Conservation (phyloP, 2,329 filamentous ascomycete genomes). For the Bipolaris victoriae region DNA sequence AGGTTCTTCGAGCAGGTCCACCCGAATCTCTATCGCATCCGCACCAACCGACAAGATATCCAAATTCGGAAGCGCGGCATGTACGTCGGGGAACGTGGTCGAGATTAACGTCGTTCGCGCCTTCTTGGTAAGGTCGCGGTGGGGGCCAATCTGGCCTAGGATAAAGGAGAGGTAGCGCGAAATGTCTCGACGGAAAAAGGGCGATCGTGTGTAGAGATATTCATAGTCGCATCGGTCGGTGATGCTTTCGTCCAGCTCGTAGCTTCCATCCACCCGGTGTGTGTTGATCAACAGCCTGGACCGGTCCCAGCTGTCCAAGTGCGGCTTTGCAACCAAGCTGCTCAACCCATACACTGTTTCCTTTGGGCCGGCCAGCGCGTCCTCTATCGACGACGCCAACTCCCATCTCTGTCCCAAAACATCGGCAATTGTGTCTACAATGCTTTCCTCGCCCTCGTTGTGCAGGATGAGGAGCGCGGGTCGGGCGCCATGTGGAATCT, state of each 20-base stretch:
- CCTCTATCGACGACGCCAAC: slow-evolving; percentile 62
- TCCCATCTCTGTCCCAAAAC: slow-evolving; percentile 76
- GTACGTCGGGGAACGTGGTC: slow-evolving; percentile 86
- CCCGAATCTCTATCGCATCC: slow-evolving; percentile 83
- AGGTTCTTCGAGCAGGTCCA: slow-evolving; percentile 79
- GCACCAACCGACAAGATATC: slow-evolving; percentile 87
- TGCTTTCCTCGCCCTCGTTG: slow-evolving; percentile 72
- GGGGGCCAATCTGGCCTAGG: slow-evolving; percentile 77
- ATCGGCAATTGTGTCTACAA: slow-evolving; percentile 77
- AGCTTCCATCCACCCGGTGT: slow-evolving; percentile 71
- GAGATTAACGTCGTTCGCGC: slow-evolving; percentile 83
- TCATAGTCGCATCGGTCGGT: slow-evolving; percentile 80
- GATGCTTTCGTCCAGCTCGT: slow-evolving; percentile 67
- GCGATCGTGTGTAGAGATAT: slow-evolving; percentile 77
- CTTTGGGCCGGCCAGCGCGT: slow-evolving; percentile 61
- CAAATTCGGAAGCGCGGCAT: slow-evolving; percentile 80
- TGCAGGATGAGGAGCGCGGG: slow-evolving; percentile 65
- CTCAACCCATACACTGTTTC: slow-evolving; percentile 72
- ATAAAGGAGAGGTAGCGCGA: slow-evolving; percentile 80
- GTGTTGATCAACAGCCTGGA: slow-evolving; percentile 75
- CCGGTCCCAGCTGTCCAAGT: slow-evolving; percentile 63
- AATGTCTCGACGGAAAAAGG: slow-evolving; percentile 76
- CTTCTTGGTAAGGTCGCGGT: slow-evolving; percentile 78
- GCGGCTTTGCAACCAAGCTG: slow-evolving; percentile 62
- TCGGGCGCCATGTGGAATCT: slow-evolving; percentile 39